Evolutionary conservation across 176 grass and related monocot genomes (phyloP).

Genomic region (Zoysia pacifica): DNA sequence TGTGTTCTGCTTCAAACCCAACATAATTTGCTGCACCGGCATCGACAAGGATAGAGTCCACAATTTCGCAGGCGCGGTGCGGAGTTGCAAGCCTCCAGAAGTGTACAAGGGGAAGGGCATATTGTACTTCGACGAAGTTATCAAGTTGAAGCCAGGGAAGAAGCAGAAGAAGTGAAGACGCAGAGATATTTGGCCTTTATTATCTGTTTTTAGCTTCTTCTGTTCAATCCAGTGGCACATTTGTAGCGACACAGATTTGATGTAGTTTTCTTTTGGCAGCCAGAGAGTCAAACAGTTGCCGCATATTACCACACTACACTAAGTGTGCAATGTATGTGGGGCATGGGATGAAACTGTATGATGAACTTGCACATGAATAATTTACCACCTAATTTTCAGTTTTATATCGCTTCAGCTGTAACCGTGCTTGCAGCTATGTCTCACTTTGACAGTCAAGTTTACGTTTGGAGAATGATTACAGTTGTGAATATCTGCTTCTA

Average conservation of each 20-base stretch:
- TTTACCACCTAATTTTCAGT: background rate
- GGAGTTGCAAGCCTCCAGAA: background rate
- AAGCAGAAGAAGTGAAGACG: background rate
- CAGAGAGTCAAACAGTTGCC: background rate
- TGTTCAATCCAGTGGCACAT: background rate
- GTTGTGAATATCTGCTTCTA: no score
- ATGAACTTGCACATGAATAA: background rate
- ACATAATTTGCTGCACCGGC: background rate
- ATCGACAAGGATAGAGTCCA: background rate
- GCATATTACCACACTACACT: background rate
- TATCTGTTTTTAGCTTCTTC: background rate
- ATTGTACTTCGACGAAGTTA: background rate
- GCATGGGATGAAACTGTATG: no score
- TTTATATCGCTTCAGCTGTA: background rate
- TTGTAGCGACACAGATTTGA: background rate
- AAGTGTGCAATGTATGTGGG: background rate
- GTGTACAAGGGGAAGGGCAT: background rate
- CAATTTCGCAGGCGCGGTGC: background rate
- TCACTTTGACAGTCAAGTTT: background rate
- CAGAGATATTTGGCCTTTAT: background rate
- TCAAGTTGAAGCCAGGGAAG: background rate
- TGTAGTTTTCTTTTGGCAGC: background rate
- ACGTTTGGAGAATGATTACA: background rate
- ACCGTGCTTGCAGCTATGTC: background rate
- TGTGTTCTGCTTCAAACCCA: background rate